These are phyloP conservation scores for Selaginella tamariscina DNA, from an alignment of 75 land plant species.

Conservation along the genomic window DNA sequence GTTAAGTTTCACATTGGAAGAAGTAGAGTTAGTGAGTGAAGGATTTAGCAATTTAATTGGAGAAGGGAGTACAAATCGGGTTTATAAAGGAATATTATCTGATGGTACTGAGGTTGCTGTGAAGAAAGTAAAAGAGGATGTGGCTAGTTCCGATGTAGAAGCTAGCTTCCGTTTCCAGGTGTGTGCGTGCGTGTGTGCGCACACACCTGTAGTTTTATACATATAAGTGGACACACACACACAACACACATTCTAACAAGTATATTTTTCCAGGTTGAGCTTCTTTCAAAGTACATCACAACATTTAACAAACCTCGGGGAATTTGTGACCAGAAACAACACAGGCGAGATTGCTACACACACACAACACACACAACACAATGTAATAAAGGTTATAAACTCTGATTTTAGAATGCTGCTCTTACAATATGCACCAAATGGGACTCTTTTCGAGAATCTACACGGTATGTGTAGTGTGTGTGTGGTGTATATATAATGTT, in stretches of 20 bases:
- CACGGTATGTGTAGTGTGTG: constrained; percentile 14
- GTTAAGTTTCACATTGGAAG: constrained; percentile 17
- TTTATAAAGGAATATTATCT: constrained; percentile 25
- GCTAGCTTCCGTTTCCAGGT: constrained; percentile 19
- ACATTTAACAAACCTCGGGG: constrained; percentile 23
- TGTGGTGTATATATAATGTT: no score
- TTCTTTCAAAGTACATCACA: constrained; percentile 25
- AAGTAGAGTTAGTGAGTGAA: constrained; percentile 21
- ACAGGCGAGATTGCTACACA: constrained; percentile 18
- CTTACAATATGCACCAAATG: constrained; percentile 31
- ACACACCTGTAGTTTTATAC: no score
- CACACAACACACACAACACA: no score
- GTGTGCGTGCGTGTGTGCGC: neutral
- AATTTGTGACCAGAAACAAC: constrained; percentile 20
- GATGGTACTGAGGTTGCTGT: constrained; percentile 33
- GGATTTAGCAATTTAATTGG: constrained; percentile 32
- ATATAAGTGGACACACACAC: no score
- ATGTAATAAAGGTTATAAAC: no score
- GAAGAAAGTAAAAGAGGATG: constrained; percentile 16
- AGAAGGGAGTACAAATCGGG: constrained; percentile 4
- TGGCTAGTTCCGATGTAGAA: constrained; percentile 16
- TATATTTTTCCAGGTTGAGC: constrained; percentile 19
- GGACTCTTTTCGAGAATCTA: constrained; percentile 22
- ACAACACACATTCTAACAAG: no score
- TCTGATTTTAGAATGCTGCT: constrained; percentile 29